A percentile compares a stretch with the other conserved stretches of the same genome.
Evolutionary conservation across 208 protist genomes (phyloP).

Genomic region (Tritrichomonas musculus): DNA sequence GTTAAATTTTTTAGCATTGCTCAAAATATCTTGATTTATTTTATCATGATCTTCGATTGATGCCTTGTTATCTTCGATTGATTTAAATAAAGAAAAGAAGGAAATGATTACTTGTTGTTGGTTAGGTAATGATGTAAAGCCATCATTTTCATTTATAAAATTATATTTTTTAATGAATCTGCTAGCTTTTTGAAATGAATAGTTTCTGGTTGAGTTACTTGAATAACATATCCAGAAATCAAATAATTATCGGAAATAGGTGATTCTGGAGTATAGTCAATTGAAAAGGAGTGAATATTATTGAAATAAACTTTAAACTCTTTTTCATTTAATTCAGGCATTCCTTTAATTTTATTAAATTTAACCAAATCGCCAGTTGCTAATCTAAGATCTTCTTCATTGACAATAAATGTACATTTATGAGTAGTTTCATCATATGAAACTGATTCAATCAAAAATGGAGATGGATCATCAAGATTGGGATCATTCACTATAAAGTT

Average conservation of each 20-base stretch:
- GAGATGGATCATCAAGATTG: constrained; percentile 45
- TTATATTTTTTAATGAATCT: constrained; percentile 15
- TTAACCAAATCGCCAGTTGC: constrained; percentile 64
- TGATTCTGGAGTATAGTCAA: constrained; percentile 40
- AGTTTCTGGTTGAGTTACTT: neutral
- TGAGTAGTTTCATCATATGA: constrained; percentile 46
- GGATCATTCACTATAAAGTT: constrained; percentile 46
- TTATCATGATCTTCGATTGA: neutral
- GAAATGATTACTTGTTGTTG: neutral
- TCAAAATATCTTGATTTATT: neutral
- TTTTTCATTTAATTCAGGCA: neutral
- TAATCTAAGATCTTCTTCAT: constrained; percentile 59
- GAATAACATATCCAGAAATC: constrained; percentile 43
- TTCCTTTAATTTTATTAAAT: constrained; percentile 68
- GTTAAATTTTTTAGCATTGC: too few relatives aligned
- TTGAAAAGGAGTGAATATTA: constrained; percentile 44
- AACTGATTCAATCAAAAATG: constrained; percentile 41
- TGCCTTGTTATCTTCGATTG: too few relatives aligned
- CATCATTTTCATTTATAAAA: neutral
- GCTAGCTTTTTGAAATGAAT: constrained; percentile 25
- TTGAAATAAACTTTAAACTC: constrained; percentile 26
- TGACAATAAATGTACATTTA: constrained; percentile 59
- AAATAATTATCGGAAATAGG: constrained; percentile 38
- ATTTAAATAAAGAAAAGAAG: neutral
- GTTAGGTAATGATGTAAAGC: neutral